Base-by-base conservation (phyloP, 2,329 filamentous ascomycete species). In the Alternaria incomplexa region DNA sequence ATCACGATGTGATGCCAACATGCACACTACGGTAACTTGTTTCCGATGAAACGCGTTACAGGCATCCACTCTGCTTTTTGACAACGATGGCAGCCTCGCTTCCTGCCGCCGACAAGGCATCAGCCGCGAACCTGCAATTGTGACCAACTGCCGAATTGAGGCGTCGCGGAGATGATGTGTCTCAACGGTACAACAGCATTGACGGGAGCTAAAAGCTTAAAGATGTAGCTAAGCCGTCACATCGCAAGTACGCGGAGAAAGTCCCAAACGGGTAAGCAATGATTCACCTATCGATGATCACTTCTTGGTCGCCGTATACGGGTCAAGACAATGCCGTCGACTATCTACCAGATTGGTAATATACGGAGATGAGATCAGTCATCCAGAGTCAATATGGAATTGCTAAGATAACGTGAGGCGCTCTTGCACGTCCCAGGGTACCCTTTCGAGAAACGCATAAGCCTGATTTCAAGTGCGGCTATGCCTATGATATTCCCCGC, bases 41-140 rank as follows among this genome's bases (percentile, higher is more conserved):
- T 53, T 15, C 47, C 59, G 55, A 58, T 62, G 59, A 62, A 62
- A 58, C 58, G 28, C 48, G 48, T 40, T 30, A 53, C 43, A 47
- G 12, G 22, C 23, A 28, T 54, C 55, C 48, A 43, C 45, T n/a
- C 23, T 50, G 25, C 10, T 13, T 44, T 47, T 53, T 13, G n/a
- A 45, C 23, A 46, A 26, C 45, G 55, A 51, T 32, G 28, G 30
- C n/a, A 36, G 23, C 48, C 17, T 62, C 30, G 28, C 48, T 52
- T 26, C 36, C 8, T 30, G 55, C 59, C 47, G 48, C 30, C 17
- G 20, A 25, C 26, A 25, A 46, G 23, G 47, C 51, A 30, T 58
- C 40, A 53, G 57, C 55, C 47, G 47, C 48, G 43, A 36, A 54
- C 30, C 56, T 62, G 59, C 55, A 48, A 58, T n/a, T 58, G 48